Percentiles rank a stretch among this genome's conserved stretches.
Conservation (phyloP, 148 eudicot genomes). For the Arbutus unedo region DNA sequence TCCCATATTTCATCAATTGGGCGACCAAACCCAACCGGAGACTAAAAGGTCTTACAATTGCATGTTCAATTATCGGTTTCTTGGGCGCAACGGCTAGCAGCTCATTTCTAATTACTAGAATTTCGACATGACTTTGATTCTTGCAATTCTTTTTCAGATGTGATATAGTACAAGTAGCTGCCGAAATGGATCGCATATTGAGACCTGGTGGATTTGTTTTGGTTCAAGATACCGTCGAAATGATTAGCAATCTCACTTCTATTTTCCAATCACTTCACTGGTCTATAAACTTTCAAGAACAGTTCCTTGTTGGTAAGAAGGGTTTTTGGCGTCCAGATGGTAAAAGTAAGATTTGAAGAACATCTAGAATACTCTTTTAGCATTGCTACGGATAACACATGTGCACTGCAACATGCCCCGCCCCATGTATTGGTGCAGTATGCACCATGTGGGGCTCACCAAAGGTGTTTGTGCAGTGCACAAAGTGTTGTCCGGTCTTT, state of each 20-base stretch:
- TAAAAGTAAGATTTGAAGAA: conserved; percentile 12
- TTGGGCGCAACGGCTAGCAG: neutral
- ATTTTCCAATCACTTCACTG: conserved; percentile 78
- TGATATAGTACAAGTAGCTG: conserved; percentile 58
- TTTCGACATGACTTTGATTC: neutral
- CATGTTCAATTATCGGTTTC: neutral
- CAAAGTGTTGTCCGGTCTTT: neutral
- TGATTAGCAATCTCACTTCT: conserved; percentile 42
- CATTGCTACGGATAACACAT: neutral
- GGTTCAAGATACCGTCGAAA: conserved; percentile 55
- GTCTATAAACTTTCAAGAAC: conserved; percentile 49
- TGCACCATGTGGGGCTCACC: neutral
- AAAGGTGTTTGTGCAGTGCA: neutral
- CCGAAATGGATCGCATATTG: conserved; percentile 79
- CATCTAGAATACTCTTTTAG: neutral
- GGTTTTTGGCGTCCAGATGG: conserved; percentile 78
- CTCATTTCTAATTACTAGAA: neutral
- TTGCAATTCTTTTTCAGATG: conserved; percentile 45
- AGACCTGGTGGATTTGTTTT: conserved; percentile 75
- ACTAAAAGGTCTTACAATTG: neutral
- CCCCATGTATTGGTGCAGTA: neutral
- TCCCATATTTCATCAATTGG: neutral
- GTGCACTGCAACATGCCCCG: neutral
- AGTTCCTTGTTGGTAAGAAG: conserved; percentile 71
- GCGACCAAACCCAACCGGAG: neutral